Evolutionary conservation across 2,329 filamentous ascomycete species (phyloP).

Genomic region (Periconia macrospinosa): DNA sequence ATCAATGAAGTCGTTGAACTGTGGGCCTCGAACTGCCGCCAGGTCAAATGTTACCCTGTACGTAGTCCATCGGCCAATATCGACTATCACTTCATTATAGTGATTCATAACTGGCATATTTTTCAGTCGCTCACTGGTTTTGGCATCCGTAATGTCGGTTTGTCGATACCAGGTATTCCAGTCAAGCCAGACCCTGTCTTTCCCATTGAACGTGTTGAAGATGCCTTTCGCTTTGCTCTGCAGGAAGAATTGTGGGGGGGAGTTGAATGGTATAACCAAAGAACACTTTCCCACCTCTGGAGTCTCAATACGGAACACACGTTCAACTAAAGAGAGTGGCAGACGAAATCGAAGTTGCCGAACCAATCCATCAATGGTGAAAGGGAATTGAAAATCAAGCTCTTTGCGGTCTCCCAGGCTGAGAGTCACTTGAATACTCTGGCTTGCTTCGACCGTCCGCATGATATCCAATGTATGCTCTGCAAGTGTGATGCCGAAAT

Average conservation of each 20-base stretch:
- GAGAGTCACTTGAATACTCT: conserved; percentile 41
- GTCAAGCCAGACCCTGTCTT: conserved; percentile 55
- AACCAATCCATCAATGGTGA: conserved; percentile 19
- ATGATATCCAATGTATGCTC: conserved; percentile 63
- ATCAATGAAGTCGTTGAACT: conserved; percentile 50
- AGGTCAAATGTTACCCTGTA: conserved; percentile 56
- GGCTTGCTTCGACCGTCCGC: conserved; percentile 46
- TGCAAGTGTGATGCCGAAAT: conserved; percentile 64
- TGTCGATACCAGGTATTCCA: conserved; percentile 64
- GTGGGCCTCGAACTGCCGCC: conserved; percentile 28
- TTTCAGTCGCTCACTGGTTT: conserved; percentile 15
- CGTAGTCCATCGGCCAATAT: conserved; percentile 67
- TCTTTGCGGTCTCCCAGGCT: conserved; percentile 47
- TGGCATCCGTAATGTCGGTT: conserved; percentile 61
- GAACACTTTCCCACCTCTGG: conserved; percentile 2
- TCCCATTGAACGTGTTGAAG: conserved; percentile 13
- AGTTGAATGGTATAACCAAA: conserved; percentile 39
- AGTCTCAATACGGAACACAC: conserved; percentile 38
- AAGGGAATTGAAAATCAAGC: conserved; percentile 50
- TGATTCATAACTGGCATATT: conserved; percentile 31
- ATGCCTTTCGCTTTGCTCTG: conserved; percentile 22
- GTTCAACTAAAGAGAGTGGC: conserved; percentile 48
- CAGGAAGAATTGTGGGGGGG: conserved; percentile 50
- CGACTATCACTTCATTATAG: conserved; percentile 57
- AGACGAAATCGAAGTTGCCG: conserved; percentile 48